These are phyloP conservation scores for Baorangia bicolor DNA, from an alignment of 768 basidiomycete species.

Conservation along the genomic window DNA sequence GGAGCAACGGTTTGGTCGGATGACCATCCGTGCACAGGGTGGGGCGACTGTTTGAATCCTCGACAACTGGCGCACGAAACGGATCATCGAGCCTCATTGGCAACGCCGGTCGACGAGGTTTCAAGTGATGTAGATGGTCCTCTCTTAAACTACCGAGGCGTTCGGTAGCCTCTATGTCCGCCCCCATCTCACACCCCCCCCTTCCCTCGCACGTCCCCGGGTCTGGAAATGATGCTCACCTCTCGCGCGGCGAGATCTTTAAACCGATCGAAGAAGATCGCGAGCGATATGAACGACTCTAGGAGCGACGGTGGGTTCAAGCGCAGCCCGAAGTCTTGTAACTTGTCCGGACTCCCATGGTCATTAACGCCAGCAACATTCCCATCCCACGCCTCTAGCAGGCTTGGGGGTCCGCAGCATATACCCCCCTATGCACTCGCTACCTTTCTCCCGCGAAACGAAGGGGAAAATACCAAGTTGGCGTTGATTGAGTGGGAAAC, in stretches of 20 bases:
- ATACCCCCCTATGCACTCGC: conserved; percentile 19
- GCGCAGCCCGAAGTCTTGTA: conserved; percentile 51
- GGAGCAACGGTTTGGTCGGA: too few relatives aligned
- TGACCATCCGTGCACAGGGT: too few relatives aligned
- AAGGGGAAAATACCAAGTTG: conserved; percentile 49
- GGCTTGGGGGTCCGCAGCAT: background rate
- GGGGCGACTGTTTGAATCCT: too few relatives aligned
- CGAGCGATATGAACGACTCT: conserved; percentile 86
- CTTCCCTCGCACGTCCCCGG: conserved; percentile 1
- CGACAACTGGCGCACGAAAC: conserved; percentile 87
- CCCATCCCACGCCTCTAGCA: background rate
- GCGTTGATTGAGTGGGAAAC: conserved; percentile 82
- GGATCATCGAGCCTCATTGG: conserved; percentile 79
- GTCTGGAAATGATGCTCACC: conserved; percentile 20
- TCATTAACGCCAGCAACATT: too few relatives aligned
- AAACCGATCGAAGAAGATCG: conserved; percentile 90
- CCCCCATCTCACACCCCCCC: conserved; percentile 17
- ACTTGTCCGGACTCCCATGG: too few relatives aligned
- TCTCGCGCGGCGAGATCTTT: conserved; percentile 66
- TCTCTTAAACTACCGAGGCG: conserved; percentile 37
- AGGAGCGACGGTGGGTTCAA: conserved; percentile 92
- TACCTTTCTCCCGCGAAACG: conserved; percentile 32
- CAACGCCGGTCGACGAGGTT: conserved; percentile 75
- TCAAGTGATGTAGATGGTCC: conserved; percentile 55
- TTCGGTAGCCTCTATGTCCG: conserved; percentile 18